Conservation (phyloP, 139 green algal genomes). For the Volvox reticuliferus region DNA sequence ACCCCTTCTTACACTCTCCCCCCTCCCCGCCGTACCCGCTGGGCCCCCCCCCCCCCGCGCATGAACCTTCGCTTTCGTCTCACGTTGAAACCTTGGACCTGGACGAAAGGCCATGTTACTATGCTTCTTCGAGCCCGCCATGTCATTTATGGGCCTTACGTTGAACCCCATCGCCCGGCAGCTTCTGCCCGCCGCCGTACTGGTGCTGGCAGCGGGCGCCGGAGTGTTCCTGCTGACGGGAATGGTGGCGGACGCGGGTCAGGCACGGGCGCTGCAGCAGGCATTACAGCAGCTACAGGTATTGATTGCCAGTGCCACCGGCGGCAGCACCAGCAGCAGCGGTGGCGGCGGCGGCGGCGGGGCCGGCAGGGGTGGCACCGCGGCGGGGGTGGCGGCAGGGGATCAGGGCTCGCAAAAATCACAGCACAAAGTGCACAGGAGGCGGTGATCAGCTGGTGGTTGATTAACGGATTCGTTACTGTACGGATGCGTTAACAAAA, state of each 20-base stretch:
- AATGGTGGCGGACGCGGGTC: conserved; percentile 11
- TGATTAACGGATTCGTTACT: no score
- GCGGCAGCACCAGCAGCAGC: not conserved
- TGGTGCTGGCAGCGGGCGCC: not conserved
- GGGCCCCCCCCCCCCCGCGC: not conserved
- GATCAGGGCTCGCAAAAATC: no score
- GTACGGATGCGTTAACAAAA: no score
- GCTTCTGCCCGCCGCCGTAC: not conserved
- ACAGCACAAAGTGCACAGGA: no score
- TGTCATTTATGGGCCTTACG: not conserved
- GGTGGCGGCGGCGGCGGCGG: no score
- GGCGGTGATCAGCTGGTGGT: no score
- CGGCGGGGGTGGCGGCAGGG: no score
- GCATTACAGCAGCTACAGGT: conserved; percentile 14
- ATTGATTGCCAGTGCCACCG: not conserved
- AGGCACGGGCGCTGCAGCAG: conserved; percentile 33
- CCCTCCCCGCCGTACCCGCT: not conserved
- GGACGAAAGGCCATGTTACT: not conserved
- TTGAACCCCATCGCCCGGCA: not conserved
- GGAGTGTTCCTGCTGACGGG: not conserved
- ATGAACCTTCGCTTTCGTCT: not conserved
- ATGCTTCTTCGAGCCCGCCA: conserved; percentile 6
- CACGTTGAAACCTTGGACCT: not conserved
- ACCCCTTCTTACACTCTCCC: not conserved
- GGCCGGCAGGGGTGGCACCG: no score